Evolutionary conservation across 2,329 filamentous ascomycete genomes (phyloP).

Genomic region (Ploettnerulaceae sp.): DNA sequence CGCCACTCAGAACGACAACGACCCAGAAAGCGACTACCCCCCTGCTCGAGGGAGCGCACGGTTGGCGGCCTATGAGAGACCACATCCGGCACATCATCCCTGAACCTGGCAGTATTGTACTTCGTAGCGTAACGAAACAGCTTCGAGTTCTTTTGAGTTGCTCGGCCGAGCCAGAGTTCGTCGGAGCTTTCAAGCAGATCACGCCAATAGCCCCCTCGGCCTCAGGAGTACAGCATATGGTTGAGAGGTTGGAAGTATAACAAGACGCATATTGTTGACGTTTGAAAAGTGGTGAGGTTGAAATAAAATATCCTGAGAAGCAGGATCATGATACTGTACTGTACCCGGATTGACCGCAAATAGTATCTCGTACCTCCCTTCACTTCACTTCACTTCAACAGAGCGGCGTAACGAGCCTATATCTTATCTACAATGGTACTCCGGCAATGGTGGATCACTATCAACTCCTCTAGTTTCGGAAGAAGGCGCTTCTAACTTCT

Average conservation of each 20-base stretch:
- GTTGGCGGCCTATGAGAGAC: conserved; percentile 19
- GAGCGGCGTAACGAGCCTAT: no score
- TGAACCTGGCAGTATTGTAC: conserved; percentile 15
- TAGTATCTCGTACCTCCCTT: no score
- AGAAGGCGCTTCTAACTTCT: background rate
- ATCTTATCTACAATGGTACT: no score
- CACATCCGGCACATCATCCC: conserved; percentile 15
- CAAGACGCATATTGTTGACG: background rate
- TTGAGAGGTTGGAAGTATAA: background rate
- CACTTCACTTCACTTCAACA: no score
- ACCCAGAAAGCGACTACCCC: conserved; percentile 12
- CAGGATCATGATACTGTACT: no score
- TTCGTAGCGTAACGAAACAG: background rate
- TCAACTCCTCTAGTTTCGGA: background rate
- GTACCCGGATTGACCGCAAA: no score
- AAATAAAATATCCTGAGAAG: background rate
- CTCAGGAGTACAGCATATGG: background rate
- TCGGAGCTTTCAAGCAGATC: conserved; percentile 9
- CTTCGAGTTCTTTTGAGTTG: background rate
- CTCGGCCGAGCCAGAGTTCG: conserved; percentile 1
- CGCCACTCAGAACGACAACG: conserved; percentile 3
- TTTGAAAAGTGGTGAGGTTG: background rate
- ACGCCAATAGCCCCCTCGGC: conserved; percentile 5
- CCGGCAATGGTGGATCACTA: background rate
- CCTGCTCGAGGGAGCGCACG: conserved; percentile 17